Base-by-base conservation (phyloP, 2,329 filamentous ascomycete genomes). In the Nakataea oryzae region DNA sequence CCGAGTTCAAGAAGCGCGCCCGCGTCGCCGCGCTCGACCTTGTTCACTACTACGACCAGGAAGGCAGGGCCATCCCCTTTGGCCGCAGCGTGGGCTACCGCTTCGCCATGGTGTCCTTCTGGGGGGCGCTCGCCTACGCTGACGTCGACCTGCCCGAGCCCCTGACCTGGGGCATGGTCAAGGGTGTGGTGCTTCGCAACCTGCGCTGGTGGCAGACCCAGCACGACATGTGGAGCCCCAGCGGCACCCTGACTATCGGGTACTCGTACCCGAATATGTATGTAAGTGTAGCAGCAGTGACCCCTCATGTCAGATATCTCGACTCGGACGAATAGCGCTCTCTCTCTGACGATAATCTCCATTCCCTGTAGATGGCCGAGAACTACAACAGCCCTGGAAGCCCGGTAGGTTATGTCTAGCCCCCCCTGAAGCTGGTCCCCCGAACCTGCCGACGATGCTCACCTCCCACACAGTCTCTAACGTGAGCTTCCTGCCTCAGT, bases 61-160 rank as follows among this genome's bases (percentile, higher is more conserved):
- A 89, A 70, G 89, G 86, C 6, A 80, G 88, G 28, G 81, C 87
- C 1, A 89, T 91, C 60, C 89, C 90, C 0, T 93, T 91, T 66
- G 90, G 90, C 3, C 83, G 90, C 58, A 90, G 87, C 61, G 81
- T 93, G 59, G 90, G 88, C 8, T 93, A 93, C 71, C 84, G 89
- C n/a, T 93, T 91, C 72, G 89, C 88, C 59, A 92, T 92, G 86
- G 86, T 88, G n/a, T 88, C 86, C 0, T 93, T 93, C 75, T 93
- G 89, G 89, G 86, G 88, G 14, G 87, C 89, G 0, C 74, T 92
- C 30, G 90, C 88, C 1, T 91, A 91, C 68, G 88, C 89, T 4
- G 86, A 86, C 66, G 86, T 91, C 60, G 87, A 91, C 61, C 79
- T 91, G 6, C 88, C 89, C 0, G 79, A 79, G 9, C 88, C 89